Evolutionary conservation across 768 basidiomycete species (phyloP).

Genomic region (Infundibulicybe gibba): DNA sequence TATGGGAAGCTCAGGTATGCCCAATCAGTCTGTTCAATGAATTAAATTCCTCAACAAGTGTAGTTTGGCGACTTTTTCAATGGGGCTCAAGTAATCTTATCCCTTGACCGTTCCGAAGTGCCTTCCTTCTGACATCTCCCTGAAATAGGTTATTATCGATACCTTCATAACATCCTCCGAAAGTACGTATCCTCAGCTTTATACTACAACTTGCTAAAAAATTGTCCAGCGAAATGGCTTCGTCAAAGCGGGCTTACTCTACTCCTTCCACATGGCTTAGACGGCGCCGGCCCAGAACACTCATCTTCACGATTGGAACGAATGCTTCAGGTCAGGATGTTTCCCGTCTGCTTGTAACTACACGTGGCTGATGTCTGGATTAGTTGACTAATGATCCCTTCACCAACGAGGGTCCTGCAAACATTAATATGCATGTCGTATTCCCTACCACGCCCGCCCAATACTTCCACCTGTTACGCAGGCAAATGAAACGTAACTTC

Average conservation of each 20-base stretch:
- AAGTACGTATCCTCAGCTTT: slow-evolving; percentile 42
- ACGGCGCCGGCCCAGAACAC: slow-evolving; percentile 93
- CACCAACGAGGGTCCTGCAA: slow-evolving; percentile 29
- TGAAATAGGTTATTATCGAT: slow-evolving; percentile 72
- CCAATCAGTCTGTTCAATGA: background rate
- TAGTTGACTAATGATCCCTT: slow-evolving; percentile 79
- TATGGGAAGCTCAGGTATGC: slow-evolving; percentile 88
- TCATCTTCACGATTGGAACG: slow-evolving; percentile 86
- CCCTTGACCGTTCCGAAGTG: background rate
- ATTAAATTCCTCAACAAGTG: background rate
- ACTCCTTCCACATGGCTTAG: slow-evolving; percentile 84
- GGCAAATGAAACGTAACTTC: slow-evolving; percentile 83
- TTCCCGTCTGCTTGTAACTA: background rate
- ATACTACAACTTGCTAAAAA: background rate
- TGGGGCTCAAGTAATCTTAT: slow-evolving; percentile 59
- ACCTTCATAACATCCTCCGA: slow-evolving; percentile 84
- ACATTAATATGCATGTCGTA: slow-evolving; percentile 81
- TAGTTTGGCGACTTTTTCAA: slow-evolving; percentile 95
- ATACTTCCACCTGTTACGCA: slow-evolving; percentile 89
- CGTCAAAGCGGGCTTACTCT: slow-evolving; percentile 88
- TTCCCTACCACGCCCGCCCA: slow-evolving; percentile 90
- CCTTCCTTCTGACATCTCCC: background rate
- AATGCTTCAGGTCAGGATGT: slow-evolving; percentile 70
- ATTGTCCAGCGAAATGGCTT: slow-evolving; percentile 78
- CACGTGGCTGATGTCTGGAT: slow-evolving; percentile 1